These are phyloP conservation scores for Dunaliella salina DNA, from an alignment of 163 green algal species.

Conservation along the genomic window DNA sequence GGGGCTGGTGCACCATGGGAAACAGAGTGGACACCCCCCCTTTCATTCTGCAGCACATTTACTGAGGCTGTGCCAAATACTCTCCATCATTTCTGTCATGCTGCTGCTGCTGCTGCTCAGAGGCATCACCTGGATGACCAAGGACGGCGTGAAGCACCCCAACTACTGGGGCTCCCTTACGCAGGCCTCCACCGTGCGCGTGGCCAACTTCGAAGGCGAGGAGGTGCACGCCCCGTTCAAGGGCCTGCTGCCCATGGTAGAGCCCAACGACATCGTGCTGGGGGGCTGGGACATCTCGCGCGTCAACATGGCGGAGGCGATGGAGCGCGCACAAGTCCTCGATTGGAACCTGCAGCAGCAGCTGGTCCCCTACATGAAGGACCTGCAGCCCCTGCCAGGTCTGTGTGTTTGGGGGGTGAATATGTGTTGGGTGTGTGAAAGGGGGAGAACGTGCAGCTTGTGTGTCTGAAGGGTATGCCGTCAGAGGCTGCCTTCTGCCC, in stretches of 20 bases:
- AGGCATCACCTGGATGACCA: conserved; percentile 97
- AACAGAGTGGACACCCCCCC: too few species aligned
- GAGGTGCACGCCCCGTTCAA: conserved; percentile 78
- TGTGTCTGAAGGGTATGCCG: too few species aligned
- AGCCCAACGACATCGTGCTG: conserved; percentile 94
- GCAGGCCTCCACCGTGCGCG: conserved; percentile 87
- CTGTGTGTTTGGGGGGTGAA: not conserved
- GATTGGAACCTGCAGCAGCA: conserved; percentile 97
- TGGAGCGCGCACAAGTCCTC: conserved; percentile 88
- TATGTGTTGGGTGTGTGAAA: too few species aligned
- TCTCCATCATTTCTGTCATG: not conserved
- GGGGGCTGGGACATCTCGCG: conserved; percentile 96
- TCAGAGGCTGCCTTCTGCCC: too few species aligned
- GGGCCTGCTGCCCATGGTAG: conserved; percentile 90
- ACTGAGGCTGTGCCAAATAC: too few species aligned
- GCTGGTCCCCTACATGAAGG: conserved; percentile 89
- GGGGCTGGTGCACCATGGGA: too few species aligned
- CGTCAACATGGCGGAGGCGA: conserved; percentile 90
- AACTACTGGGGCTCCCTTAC: conserved; percentile 97
- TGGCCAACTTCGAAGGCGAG: conserved; percentile 93
- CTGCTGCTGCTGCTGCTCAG: conserved; percentile 44
- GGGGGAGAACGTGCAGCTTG: not conserved
- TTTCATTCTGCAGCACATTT: too few species aligned
- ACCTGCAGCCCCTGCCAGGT: conserved; percentile 85
- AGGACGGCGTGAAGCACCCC: conserved; percentile 88